Evolutionary conservation across 139 green algal genomes (phyloP).

Genomic region (Coelastrella sp.): DNA sequence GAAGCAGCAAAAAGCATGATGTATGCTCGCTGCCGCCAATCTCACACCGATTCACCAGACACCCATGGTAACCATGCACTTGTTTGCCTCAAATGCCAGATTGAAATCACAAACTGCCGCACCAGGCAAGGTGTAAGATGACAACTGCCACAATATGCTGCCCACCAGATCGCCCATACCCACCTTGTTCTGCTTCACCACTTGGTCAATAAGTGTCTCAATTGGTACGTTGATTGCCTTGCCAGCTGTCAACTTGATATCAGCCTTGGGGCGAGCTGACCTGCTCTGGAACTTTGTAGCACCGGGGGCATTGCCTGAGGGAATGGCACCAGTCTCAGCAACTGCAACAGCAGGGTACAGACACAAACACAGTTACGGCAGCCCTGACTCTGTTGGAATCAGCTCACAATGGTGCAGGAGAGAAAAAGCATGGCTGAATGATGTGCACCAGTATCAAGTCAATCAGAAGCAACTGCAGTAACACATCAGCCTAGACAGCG

Average conservation of each 20-base stretch:
- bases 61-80: no score
- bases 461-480: no score
- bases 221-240: constrained; percentile 86
- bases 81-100: no score
- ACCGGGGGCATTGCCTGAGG: constrained; percentile 84
- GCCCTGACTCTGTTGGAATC: not conserved
- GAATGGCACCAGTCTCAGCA: constrained; percentile 73
- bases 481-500: no score
- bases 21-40: no score
- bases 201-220: constrained; percentile 82
- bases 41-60: no score
- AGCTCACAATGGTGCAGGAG: not conserved
- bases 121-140: no score
- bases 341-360: constrained; percentile 60
- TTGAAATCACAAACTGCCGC: no score
- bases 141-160: no score
- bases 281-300: constrained; percentile 78
- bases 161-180: not conserved
- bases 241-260: constrained; percentile 87
- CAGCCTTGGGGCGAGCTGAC: constrained; percentile 54
- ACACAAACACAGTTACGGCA: not conserved
- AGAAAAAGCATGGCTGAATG: no score
- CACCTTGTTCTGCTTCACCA: constrained; percentile 87
- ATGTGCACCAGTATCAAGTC: no score
- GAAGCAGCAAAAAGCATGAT: no score